Evolutionary conservation across 176 grass and related monocot genomes (phyloP).

Genomic region (Oryza longistaminata): DNA sequence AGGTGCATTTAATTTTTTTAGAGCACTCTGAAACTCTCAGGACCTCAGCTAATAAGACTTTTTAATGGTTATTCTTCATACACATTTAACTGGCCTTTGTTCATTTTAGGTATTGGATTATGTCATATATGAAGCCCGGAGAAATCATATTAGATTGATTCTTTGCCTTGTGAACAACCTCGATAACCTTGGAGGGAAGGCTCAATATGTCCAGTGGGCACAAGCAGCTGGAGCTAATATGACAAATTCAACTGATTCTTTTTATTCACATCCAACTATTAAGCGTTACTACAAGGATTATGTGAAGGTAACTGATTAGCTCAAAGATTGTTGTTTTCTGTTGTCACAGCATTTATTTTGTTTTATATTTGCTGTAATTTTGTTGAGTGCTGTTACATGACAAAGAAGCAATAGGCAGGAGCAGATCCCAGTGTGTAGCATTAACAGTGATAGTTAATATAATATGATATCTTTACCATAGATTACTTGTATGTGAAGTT

Average conservation of each 20-base stretch:
- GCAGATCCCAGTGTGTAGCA: background rate
- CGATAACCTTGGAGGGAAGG: slow-evolving; percentile 84
- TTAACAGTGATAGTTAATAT: background rate
- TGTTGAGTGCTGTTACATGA: background rate
- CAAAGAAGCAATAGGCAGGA: background rate
- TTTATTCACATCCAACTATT: slow-evolving; percentile 78
- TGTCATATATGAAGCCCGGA: slow-evolving; percentile 82
- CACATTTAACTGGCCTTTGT: background rate
- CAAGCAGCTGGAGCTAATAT: slow-evolving; percentile 68
- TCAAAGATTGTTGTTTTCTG: background rate
- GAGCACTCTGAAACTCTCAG: background rate
- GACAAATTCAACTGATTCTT: slow-evolving; percentile 60
- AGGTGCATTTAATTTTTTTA: background rate
- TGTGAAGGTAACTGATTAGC: slow-evolving; percentile 59
- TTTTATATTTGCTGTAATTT: slow-evolving; percentile 21
- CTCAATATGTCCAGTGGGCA: slow-evolving; percentile 91
- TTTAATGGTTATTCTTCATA: background rate
- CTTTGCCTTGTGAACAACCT: slow-evolving; percentile 97
- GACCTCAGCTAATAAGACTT: background rate
- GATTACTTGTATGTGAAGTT: background rate
- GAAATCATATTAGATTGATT: slow-evolving; percentile 69
- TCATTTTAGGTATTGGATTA: slow-evolving; percentile 78
- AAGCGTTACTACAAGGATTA: slow-evolving; percentile 77
- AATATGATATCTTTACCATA: background rate
- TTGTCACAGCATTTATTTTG: background rate